Evolutionary conservation across 306 rosid species (phyloP).

Genomic region (Hylodesmum podocarpum): DNA sequence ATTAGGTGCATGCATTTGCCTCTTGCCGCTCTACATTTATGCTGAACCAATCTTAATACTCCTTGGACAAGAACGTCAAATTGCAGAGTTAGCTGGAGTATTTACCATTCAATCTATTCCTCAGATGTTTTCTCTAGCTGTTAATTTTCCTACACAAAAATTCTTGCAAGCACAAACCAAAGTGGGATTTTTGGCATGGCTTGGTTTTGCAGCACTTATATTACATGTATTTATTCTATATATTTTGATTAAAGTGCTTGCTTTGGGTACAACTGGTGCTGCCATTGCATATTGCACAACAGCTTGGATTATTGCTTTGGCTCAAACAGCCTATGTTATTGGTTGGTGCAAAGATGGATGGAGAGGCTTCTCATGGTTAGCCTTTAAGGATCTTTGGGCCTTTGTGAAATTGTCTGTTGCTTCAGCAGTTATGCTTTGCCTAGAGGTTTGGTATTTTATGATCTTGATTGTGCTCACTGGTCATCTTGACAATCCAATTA

Average conservation of each 20-base stretch:
- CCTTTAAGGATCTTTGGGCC: constrained; percentile 81
- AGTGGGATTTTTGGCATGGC: constrained; percentile 79
- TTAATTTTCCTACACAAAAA: constrained; percentile 84
- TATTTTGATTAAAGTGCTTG: constrained; percentile 45
- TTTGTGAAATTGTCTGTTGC: constrained; percentile 81
- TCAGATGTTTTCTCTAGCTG: constrained; percentile 84
- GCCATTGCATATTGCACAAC: constrained; percentile 74
- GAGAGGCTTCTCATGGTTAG: constrained; percentile 88
- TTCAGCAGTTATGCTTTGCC: constrained; percentile 93
- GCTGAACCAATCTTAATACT: constrained; percentile 62
- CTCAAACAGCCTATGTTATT: constrained; percentile 72
- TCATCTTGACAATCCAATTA: constrained; percentile 80
- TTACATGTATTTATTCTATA: constrained; percentile 47
- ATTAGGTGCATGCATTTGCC: constrained; percentile 46
- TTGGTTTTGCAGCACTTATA: constrained; percentile 56
- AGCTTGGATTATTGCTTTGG: constrained; percentile 72
- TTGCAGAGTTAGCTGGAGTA: constrained; percentile 76
- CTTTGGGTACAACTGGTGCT: constrained; percentile 83
- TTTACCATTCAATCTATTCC: constrained; percentile 85
- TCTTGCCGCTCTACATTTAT: constrained; percentile 72
- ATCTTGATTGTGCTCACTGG: constrained; percentile 95
- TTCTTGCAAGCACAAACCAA: constrained; percentile 91
- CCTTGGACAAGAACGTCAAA: constrained; percentile 72
- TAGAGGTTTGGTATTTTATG: constrained; percentile 98
- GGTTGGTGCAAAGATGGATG: constrained; percentile 82